Evolutionary conservation across 179 eudicot species (phyloP).

Genomic region (Drosera spatulata): DNA sequence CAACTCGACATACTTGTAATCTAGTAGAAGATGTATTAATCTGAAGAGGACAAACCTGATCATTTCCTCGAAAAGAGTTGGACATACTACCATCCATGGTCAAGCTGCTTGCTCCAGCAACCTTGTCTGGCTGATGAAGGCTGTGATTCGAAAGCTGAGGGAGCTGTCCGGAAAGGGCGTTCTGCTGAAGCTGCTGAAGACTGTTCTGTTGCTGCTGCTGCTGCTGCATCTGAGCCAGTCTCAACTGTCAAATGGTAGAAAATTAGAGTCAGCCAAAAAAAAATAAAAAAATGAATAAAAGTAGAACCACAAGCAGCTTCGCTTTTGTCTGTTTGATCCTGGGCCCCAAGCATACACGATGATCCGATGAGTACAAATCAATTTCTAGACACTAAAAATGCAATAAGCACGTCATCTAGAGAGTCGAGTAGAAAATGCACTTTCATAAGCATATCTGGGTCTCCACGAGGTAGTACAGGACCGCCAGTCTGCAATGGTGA

Average conservation of each 20-base stretch:
- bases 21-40: background rate
- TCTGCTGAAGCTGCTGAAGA: conserved; percentile 54
- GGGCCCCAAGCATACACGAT: too few species aligned
- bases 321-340: too few species aligned
- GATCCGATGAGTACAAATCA: background rate
- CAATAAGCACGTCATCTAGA: background rate
- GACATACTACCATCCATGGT: conserved; percentile 77
- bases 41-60: conserved; percentile 54
- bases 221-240: conserved; percentile 59
- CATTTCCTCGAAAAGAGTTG: conserved; percentile 79
- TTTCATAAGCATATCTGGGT: conserved; percentile 62
- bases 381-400: background rate
- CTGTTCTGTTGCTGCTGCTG: conserved; percentile 30
- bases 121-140: conserved; percentile 24
- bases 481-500: conserved; percentile 58
- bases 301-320: too few species aligned
- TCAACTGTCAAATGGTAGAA: conserved; percentile 30
- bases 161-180: conserved; percentile 51
- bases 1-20: background rate
- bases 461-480: conserved; percentile 58
- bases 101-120: conserved; percentile 46
- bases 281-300: background rate
- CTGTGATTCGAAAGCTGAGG: conserved; percentile 33
- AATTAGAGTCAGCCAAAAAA: background rate
- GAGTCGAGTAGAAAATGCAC: conserved; percentile 13